Conservation (phyloP, 352 stramenopile species). For the Phytophthora constricta region DNA sequence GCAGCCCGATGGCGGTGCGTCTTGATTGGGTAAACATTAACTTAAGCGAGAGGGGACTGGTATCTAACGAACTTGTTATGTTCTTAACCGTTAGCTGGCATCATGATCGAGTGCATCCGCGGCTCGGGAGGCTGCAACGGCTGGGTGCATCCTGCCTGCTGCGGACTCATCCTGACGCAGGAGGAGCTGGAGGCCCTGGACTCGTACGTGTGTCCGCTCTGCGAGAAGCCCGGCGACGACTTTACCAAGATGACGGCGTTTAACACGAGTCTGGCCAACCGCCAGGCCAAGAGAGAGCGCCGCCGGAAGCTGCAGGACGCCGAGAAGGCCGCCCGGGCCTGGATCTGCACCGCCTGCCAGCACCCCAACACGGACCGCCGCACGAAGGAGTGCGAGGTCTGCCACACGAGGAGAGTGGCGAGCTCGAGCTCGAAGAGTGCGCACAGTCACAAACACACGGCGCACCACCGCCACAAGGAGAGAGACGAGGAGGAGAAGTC, state of each 20-base stretch:
- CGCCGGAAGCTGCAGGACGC: constrained; percentile 42
- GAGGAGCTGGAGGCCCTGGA: constrained; percentile 87
- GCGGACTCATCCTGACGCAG: constrained; percentile 84
- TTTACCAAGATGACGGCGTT: constrained; percentile 65
- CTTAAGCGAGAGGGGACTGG: not conserved
- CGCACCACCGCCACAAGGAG: constrained; percentile 16
- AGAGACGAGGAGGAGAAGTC: constrained; percentile 37
- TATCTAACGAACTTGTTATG: not conserved
- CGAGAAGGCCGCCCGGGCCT: constrained; percentile 23
- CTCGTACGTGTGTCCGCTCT: constrained; percentile 87
- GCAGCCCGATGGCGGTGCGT: constrained; percentile 75
- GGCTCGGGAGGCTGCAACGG: constrained; percentile 90
- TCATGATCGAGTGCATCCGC: constrained; percentile 95
- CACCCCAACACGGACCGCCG: constrained; percentile 50
- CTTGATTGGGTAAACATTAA: too few relatives aligned
- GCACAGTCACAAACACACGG: constrained; percentile 20
- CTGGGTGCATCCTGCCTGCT: constrained; percentile 91
- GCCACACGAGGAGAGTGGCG: constrained; percentile 36
- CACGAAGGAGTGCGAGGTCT: constrained; percentile 50
- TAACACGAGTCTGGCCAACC: constrained; percentile 83
- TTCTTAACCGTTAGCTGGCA: constrained; percentile 48
- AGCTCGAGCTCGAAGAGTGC: constrained; percentile 30
- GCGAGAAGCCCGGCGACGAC: constrained; percentile 74
- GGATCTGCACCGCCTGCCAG: constrained; percentile 58
- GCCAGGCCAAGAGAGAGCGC: constrained; percentile 54